Percentiles rank a stretch among this genome's conserved stretches.
These are phyloP conservation scores for Casuarina equisetifolia DNA, from an alignment of 306 rosid species.

Conservation along the genomic window DNA sequence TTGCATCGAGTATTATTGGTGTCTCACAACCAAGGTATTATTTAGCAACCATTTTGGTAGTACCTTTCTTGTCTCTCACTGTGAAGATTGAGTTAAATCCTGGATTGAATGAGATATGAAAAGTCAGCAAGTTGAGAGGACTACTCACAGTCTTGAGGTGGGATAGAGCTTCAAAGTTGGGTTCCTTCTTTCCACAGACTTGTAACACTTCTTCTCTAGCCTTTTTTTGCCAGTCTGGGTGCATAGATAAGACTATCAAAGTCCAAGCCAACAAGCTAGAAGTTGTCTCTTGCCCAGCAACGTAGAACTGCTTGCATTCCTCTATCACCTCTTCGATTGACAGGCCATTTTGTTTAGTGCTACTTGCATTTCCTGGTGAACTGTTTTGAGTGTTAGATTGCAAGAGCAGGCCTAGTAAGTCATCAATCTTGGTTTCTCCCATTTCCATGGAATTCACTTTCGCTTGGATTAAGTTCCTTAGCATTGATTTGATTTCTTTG, in stretches of 20 bases:
- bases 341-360: slow-evolving; percentile 24
- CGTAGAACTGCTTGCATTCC: slow-evolving; percentile 55
- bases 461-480: slow-evolving; percentile 34
- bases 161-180: slow-evolving; percentile 36
- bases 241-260: slow-evolving; percentile 49
- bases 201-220: slow-evolving; percentile 51
- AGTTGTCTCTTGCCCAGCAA: slow-evolving; percentile 56
- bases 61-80: not conserved
- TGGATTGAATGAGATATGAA: not conserved
- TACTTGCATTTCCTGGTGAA: slow-evolving; percentile 9
- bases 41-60: not conserved
- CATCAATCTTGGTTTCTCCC: slow-evolving; percentile 34
- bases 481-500: slow-evolving; percentile 38
- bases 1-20: not conserved
- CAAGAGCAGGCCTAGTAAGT: slow-evolving; percentile 45
- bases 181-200: slow-evolving; percentile 39
- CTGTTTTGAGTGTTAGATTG: slow-evolving; percentile 31
- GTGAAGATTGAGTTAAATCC: not conserved
- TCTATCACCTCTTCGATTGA: slow-evolving; percentile 50
- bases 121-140: not conserved
- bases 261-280: slow-evolving; percentile 49
- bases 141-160: slow-evolving; percentile 47
- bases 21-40: not conserved
- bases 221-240: slow-evolving; percentile 53
- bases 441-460: slow-evolving; percentile 30